Percentiles rank a stretch among this genome's conserved stretches.
Conservation (phyloP, 202 grass and related monocot genomes). For the Dendrocalamus latiflorus region DNA sequence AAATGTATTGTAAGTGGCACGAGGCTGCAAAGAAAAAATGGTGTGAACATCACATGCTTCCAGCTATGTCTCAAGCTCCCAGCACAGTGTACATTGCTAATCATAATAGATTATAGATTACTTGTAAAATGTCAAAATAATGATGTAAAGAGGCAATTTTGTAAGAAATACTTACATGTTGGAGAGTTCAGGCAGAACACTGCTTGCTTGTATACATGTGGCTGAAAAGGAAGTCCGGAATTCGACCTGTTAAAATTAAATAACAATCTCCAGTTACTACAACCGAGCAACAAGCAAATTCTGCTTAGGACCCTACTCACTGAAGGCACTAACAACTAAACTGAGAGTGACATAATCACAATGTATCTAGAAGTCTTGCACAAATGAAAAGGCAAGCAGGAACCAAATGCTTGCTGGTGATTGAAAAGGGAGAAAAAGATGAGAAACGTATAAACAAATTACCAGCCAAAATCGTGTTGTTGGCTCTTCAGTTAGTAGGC, state of each 20-base stretch:
- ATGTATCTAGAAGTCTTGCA: neutral
- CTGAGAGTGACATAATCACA: neutral
- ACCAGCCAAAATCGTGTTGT: constrained; percentile 90
- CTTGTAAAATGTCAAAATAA: neutral
- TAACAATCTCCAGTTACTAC: neutral
- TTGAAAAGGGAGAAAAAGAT: constrained; percentile 16
- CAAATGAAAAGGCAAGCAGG: neutral
- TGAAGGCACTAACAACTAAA: neutral
- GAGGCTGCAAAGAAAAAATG: constrained; percentile 7
- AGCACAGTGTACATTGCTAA: neutral
- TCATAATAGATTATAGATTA: neutral
- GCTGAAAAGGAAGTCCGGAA: constrained; percentile 75
- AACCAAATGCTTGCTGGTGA: constrained; percentile 1
- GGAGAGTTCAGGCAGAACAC: constrained; percentile 86
- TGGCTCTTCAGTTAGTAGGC: constrained; percentile 73
- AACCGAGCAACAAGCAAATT: constrained; percentile 9
- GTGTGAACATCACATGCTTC: neutral
- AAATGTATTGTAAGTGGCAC: neutral
- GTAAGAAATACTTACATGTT: constrained; percentile 43
- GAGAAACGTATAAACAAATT: constrained; percentile 31
- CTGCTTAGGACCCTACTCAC: neutral
- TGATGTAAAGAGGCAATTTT: neutral
- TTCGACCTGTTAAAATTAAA: constrained; percentile 65
- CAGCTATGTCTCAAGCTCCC: neutral
- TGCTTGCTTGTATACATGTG: constrained; percentile 66